Percentiles rank a stretch among this genome's conserved stretches.
Evolutionary conservation across 176 grass and related monocot species (phyloP).

Genomic region (Raddia guianensis): DNA sequence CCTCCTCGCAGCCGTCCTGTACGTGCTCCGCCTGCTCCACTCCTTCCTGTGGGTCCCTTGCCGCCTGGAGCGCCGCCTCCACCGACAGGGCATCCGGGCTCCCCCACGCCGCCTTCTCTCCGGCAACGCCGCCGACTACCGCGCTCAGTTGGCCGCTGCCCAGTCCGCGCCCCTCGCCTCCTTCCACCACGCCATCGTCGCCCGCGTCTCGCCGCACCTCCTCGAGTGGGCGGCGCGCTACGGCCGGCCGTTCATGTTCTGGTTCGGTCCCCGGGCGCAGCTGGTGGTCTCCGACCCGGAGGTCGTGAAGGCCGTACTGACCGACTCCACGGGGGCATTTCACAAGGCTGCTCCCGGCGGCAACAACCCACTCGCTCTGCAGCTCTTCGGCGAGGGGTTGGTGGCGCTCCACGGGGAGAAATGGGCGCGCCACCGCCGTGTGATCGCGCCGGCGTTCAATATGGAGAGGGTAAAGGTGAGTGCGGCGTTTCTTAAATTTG

Average conservation of each 20-base stretch:
- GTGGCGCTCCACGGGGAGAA: conserved; percentile 52
- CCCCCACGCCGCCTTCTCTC: conserved; percentile 52
- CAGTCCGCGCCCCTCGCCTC: conserved; percentile 53
- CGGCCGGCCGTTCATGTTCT: conserved; percentile 66
- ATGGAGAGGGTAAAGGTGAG: conserved; percentile 79
- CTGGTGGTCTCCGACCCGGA: conserved; percentile 60
- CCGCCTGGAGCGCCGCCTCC: conserved; percentile 47
- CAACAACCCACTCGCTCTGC: conserved; percentile 56
- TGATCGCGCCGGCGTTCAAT: conserved; percentile 77
- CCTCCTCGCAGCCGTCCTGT: conserved; percentile 24
- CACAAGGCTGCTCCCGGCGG: conserved; percentile 14
- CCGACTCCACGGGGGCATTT: conserved; percentile 59
- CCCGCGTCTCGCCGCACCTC: conserved; percentile 60
- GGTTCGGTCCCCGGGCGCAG: conserved; percentile 62
- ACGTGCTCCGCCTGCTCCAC: conserved; percentile 31
- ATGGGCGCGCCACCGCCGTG: conserved; percentile 69
- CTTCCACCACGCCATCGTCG: conserved; percentile 58
- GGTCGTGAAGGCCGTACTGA: conserved; percentile 54
- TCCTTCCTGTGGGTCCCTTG: conserved; percentile 55
- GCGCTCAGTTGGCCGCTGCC: conserved; percentile 29
- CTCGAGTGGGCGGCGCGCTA: conserved; percentile 51
- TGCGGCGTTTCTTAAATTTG: not conserved
- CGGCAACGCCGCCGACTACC: conserved; percentile 52
- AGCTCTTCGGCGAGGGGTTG: conserved; percentile 66
- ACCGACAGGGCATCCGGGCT: conserved; percentile 51